These are phyloP conservation scores for Bombardia bombarda DNA, from an alignment of 495 filamentous ascomycete genomes.

Conservation along the genomic window DNA sequence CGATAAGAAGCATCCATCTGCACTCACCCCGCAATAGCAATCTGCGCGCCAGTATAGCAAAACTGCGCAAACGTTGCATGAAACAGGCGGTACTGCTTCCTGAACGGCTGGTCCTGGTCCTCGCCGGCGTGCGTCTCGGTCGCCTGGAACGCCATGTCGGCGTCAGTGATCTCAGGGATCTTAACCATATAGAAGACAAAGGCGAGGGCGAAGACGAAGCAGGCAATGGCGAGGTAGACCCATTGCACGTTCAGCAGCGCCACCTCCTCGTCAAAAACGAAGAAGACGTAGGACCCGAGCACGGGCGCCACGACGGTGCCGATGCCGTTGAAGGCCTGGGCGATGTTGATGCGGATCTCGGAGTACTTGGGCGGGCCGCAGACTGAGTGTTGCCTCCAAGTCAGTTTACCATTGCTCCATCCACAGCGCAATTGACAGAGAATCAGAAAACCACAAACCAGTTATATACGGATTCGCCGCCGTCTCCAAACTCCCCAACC, in stretches of 20 bases:
- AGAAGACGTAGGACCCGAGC: conserved; percentile 61
- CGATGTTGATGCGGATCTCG: conserved; percentile 61
- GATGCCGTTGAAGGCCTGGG: conserved; percentile 61
- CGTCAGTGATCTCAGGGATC: conserved; percentile 68
- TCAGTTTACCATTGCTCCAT: too few species aligned
- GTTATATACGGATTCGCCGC: conserved; percentile 47
- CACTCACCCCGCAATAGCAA: conserved; percentile 41
- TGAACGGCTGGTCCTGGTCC: conserved; percentile 41
- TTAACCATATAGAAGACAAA: conserved; percentile 55
- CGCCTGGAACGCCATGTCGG: conserved; percentile 52
- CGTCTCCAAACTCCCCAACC: conserved; percentile 62
- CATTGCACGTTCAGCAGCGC: conserved; percentile 58
- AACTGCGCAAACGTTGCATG: conserved; percentile 60
- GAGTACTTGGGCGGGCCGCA: conserved; percentile 62
- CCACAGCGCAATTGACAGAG: too few species aligned
- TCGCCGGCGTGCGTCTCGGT: conserved; percentile 34
- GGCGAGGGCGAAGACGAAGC: conserved; percentile 59
- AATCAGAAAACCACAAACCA: not conserved
- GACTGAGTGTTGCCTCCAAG: conserved; percentile 18
- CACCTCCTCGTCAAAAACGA: conserved; percentile 44
- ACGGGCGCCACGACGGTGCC: conserved; percentile 56
- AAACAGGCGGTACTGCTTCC: conserved; percentile 60
- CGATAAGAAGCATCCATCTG: too few species aligned
- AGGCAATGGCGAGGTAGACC: conserved; percentile 66
- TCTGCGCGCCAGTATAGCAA: conserved; percentile 63